Conservation (phyloP, 73 alveolate genomes). For the Paramecium sexaurelia region DNA sequence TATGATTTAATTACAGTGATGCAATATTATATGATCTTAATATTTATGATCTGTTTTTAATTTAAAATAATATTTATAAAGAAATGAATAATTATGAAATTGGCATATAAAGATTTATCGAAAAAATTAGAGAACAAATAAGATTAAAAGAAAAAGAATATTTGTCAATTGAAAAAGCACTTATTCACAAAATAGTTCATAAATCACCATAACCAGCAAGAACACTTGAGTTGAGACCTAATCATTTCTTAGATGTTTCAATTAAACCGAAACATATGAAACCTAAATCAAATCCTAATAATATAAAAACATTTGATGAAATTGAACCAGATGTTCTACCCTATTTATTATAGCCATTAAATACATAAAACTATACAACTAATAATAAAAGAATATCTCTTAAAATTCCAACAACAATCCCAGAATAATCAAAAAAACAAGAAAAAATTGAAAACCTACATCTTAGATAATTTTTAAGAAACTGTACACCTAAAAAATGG, state of each 20-base stretch:
- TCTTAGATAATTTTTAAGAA: neutral
- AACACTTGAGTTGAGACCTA: neutral
- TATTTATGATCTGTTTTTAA: neutral
- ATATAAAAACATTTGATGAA: neutral
- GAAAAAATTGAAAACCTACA: neutral
- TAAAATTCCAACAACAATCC: neutral
- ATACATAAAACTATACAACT: neutral
- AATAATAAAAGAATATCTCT: neutral
- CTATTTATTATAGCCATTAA: neutral
- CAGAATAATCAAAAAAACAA: neutral
- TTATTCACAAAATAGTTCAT: slow-evolving; percentile 6
- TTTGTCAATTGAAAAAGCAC: neutral
- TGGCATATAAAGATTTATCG: slow-evolving; percentile 15
- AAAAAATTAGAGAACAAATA: slow-evolving; percentile 13
- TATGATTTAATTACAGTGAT: neutral
- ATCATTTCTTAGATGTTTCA: neutral
- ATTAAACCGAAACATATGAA: neutral
- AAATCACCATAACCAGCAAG: slow-evolving; percentile 40
- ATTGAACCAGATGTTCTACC: neutral
- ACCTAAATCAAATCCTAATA: slow-evolving; percentile 18
- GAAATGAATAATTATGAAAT: neutral
- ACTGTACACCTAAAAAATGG: neutral
- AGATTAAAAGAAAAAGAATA: slow-evolving; percentile 26
- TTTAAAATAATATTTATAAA: neutral
- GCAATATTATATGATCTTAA: neutral